Percentiles rank a stretch among this genome's conserved stretches.
Evolutionary conservation across 257 asterid species (phyloP).

Genomic region (Fraxinus excelsior): DNA sequence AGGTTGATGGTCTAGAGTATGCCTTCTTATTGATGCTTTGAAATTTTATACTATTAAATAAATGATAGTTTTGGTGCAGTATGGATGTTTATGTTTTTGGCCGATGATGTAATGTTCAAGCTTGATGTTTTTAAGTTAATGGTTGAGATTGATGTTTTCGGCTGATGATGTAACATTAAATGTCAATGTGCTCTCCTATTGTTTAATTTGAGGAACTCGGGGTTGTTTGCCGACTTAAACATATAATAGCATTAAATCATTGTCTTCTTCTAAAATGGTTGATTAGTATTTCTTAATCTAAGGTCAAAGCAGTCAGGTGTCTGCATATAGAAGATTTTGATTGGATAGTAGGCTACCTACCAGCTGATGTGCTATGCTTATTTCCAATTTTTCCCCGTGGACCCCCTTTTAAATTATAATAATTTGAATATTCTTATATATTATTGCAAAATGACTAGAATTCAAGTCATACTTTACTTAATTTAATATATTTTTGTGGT

Average conservation of each 20-base stretch:
- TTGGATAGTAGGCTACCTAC: constrained; percentile 27
- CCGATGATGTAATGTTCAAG: neutral
- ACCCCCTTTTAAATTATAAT: constrained; percentile 23
- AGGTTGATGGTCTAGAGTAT: neutral
- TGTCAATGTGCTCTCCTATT: neutral
- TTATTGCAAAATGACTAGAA: constrained; percentile 15
- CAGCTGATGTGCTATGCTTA: constrained; percentile 19
- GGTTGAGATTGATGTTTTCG: neutral
- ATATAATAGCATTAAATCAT: constrained; percentile 14
- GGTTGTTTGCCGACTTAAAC: constrained; percentile 22
- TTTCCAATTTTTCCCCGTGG: constrained; percentile 2
- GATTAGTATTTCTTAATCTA: constrained; percentile 5
- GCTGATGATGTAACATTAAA: neutral
- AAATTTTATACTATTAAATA: neutral
- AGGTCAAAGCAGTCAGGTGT: constrained; percentile 28
- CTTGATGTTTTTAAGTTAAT: neutral
- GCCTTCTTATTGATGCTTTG: neutral
- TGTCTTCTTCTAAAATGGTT: constrained; percentile 20
- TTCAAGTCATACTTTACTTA: constrained; percentile 14
- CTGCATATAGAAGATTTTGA: constrained; percentile 26
- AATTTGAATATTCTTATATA: neutral
- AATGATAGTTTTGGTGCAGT: neutral
- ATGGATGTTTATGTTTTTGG: neutral
- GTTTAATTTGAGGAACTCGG: constrained; percentile 21
- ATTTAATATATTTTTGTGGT: constrained; percentile 7